Evolutionary conservation across 345 rosid species (phyloP), one percentile per base, ranked within the genome.

Genomic region (Populus davidiana): DNA sequence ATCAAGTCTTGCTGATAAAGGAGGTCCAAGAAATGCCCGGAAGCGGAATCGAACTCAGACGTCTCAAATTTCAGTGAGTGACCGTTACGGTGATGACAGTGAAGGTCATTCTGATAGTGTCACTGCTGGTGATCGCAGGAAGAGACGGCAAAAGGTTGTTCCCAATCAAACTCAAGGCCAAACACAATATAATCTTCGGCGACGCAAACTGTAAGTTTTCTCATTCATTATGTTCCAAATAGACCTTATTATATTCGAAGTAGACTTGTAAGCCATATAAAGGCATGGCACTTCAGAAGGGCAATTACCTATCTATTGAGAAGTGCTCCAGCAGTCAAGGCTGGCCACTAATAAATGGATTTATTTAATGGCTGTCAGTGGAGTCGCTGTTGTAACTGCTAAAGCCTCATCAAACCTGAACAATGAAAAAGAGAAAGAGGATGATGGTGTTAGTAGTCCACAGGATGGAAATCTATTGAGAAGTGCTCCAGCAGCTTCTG

Each of bases 161-260:
- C 21, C 75, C 23, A 73, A 77, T 71, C 89, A 79, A 80, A 33
- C 83, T 70, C 83, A 78, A 54, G 90, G 81, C 21, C 88, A 80
- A 82, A 77, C 47, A 70, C 86, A 91, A 77, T 96, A 96, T 74
- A 91, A 93, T 84, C 88, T 96, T 77, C 90, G 98, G 77, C 87
- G 89, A 67, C 88, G 89, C 27, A 91, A 88, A 84, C 83, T 72
- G 98, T 92, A 77, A 86, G 86, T 82, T 85, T 14, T 73, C 59
- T n/a, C 49, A 14, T 44, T 17, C 35, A 14, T 1, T 12, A 14
- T 47, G 11, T 10, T 41, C 13, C 47, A 10, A 41, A 11, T 62
- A 1, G 66, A 23, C 66, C 66, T 62, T 62, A 41, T 11, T 41
- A 41, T 2, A 41, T 41, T 41, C 13, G 4, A 41, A 8, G 44